Evolutionary conservation across 1,284 basidiomycete genomes (phyloP), one percentile per base, ranked within the genome.

Genomic region (Leccinum solheimii): DNA sequence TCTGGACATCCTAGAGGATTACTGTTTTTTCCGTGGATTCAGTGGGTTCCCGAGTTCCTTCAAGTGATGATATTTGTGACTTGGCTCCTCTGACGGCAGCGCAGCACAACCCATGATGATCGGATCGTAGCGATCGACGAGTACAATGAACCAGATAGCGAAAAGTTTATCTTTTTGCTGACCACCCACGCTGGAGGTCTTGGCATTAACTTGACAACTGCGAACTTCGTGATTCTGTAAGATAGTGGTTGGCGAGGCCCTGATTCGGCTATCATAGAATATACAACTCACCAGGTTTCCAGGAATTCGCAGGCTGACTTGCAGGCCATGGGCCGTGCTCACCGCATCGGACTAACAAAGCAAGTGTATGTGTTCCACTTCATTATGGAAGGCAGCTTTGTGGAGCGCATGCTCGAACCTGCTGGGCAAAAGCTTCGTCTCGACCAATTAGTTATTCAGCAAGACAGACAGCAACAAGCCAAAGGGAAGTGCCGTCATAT

Each of bases 281-380:
- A 51, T 19, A 19, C 49, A 11, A 27, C 49, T 51, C 49, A 51
- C 26, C 9, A 27, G 23, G 19, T 57, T 5, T 21, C 26, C 48
- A 92, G 91, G 91, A 99, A 99, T 76, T 97, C 97, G 1, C 97
- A 99, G 78, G 97, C 97, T 4, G 97, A 99, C 80, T 76, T 99
- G 60, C 97, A 99, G 76, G 97, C 97, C 7, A 98, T 99, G 97
- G 97, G 99, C 75, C 92, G 97, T 66, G 97, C 97, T 0, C 97
- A 99, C 78, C 93, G 97, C 68, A 98, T 99, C 65, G 97, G 97
- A 2, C 97, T 98, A 79, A 98, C 93, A 56, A 98, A 98, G 78
- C 97, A 99, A 77, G 97, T 98, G 19, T 97, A 97, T 71, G 97
- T 99, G 1, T 99, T 96, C 83, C 83, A 97, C 27, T 98, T 99